Evolutionary conservation across 176 grass and related monocot species (phyloP).

Genomic region (Elaeis guineensis): DNA sequence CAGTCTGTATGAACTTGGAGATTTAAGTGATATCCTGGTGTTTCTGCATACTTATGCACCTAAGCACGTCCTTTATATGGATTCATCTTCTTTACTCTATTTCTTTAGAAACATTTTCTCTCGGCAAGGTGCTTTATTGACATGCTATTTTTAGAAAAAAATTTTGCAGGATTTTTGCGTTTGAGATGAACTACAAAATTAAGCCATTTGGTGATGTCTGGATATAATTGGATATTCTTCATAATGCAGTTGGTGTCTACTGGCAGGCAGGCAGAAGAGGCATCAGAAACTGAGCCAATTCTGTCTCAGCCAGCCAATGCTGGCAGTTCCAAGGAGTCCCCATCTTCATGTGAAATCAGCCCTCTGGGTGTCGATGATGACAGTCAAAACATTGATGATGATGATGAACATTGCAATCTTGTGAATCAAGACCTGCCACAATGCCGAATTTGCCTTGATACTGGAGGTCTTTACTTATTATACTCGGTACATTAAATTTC

Average conservation of each 20-base stretch:
- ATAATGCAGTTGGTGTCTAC: conserved; percentile 61
- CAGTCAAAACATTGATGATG: conserved; percentile 33
- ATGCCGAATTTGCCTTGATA: conserved; percentile 94
- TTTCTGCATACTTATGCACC: no score
- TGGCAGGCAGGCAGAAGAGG: conserved; percentile 34
- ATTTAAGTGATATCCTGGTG: no score
- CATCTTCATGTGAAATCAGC: conserved; percentile 54
- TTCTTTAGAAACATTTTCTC: no score
- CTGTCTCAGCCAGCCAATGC: conserved; percentile 13
- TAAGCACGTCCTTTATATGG: no score
- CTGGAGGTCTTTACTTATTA: conserved; percentile 46
- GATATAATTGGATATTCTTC: conserved; percentile 49
- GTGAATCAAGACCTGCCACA: conserved; percentile 65
- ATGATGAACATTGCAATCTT: conserved; percentile 13
- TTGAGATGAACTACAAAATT: conserved; percentile 21
- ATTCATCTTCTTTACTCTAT: no score
- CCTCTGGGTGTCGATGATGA: conserved; percentile 23
- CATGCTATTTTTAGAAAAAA: background rate
- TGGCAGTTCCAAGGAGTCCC: conserved; percentile 20
- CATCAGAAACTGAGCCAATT: conserved; percentile 27
- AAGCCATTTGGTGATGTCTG: conserved; percentile 25
- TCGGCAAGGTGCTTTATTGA: background rate
- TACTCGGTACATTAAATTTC: conserved; percentile 11
- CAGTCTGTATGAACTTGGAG: no score
- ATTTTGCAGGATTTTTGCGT: conserved; percentile 30